Conservation (phyloP, 1,139 yeast genomes). For the Taiozyma sp. region DNA sequence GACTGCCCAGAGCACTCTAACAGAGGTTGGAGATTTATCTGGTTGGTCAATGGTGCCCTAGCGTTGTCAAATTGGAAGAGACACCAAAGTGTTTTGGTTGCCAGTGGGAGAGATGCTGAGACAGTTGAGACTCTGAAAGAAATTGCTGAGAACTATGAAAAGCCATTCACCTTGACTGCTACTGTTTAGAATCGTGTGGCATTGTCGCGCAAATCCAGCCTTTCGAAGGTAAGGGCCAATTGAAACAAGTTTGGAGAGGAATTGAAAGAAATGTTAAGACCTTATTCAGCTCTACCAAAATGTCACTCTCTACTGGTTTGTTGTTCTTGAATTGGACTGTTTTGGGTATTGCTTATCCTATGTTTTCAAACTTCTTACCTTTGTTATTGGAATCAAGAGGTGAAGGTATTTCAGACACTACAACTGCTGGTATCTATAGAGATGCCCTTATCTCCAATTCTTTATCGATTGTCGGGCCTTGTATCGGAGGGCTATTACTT, state of each 20-base stretch:
- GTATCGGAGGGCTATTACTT: constrained; percentile 38
- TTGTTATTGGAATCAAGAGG: constrained; percentile 38
- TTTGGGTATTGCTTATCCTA: constrained; percentile 40
- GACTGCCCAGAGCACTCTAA: constrained; percentile 43
- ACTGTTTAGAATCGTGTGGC: constrained; percentile 40
- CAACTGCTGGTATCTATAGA: constrained; percentile 40
- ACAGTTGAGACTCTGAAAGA: constrained; percentile 36
- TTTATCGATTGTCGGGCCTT: constrained; percentile 56
- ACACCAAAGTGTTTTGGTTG: constrained; percentile 53
- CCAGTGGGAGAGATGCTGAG: constrained; percentile 49
- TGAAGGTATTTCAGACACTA: constrained; percentile 28
- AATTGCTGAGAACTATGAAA: constrained; percentile 39
- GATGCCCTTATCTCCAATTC: constrained; percentile 48
- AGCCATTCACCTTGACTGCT: constrained; percentile 39
- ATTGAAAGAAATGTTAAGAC: constrained; percentile 24
- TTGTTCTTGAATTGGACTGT: constrained; percentile 37
- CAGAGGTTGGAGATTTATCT: constrained; percentile 59
- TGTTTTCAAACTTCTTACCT: constrained; percentile 40
- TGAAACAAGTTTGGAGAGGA: no score
- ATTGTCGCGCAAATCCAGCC: constrained; percentile 14
- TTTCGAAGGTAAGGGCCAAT: constrained; percentile 12
- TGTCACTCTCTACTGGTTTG: constrained; percentile 32
- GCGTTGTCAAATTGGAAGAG: constrained; percentile 46
- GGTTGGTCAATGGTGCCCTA: constrained; percentile 49
- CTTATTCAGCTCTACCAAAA: constrained; percentile 30